Percentiles rank a stretch among this genome's conserved stretches.
Evolutionary conservation across 1,284 basidiomycete species (phyloP).

Genomic region (Rhodotorula sp.): DNA sequence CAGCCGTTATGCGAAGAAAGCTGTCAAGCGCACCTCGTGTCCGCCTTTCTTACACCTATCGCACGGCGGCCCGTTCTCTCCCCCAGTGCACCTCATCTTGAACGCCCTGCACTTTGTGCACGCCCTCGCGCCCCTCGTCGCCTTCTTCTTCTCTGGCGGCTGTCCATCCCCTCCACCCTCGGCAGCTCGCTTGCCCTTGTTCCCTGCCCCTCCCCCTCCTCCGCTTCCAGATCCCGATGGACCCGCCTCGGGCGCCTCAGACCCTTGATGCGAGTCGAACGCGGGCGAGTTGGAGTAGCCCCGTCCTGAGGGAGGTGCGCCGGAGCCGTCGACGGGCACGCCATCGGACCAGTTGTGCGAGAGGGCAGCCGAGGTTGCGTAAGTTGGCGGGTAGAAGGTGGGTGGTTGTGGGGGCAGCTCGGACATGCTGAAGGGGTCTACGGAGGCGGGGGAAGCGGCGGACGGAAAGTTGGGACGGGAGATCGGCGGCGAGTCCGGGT

Average conservation of each 20-base stretch:
- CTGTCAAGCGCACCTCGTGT: conserved; percentile 58
- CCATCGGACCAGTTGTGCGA: neutral
- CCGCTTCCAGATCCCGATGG: neutral
- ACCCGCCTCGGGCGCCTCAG: conserved; percentile 9
- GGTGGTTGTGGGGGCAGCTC: conserved; percentile 1
- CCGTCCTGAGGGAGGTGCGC: neutral
- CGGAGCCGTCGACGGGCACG: neutral
- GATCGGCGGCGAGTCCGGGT: too few species aligned
- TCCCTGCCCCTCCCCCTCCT: neutral
- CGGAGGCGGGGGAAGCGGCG: too few species aligned
- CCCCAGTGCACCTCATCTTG: conserved; percentile 97
- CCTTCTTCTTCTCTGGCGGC: conserved; percentile 40
- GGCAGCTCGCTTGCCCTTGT: neutral
- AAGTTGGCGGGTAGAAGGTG: conserved; percentile 12
- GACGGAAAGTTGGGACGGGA: too few species aligned
- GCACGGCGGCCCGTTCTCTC: conserved; percentile 78
- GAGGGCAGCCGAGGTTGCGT: neutral
- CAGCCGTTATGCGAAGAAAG: neutral
- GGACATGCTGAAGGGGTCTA: neutral
- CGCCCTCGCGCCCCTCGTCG: conserved; percentile 59
- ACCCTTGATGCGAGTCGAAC: neutral
- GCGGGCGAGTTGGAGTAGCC: conserved; percentile 13
- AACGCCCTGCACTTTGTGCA: conserved; percentile 67
- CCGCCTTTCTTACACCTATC: conserved; percentile 63
- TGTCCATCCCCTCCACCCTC: neutral